Percentiles rank a stretch among this genome's conserved stretches.
Evolutionary conservation across 768 basidiomycete species (phyloP).

Genomic region (Xerocomus potaroensis): DNA sequence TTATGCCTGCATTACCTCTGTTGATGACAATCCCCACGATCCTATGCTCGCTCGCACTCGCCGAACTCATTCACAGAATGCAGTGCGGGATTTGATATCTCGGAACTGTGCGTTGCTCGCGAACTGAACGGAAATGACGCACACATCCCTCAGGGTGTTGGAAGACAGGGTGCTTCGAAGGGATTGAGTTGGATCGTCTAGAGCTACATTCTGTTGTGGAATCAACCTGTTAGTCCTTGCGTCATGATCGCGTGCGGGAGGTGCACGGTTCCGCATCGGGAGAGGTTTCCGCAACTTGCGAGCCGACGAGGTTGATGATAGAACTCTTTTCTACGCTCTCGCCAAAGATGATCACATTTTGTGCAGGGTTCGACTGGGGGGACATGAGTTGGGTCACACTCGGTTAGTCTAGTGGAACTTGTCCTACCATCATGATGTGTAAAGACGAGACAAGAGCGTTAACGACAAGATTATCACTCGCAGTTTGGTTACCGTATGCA

Average conservation of each 20-base stretch:
- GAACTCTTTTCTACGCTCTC: conserved; percentile 42
- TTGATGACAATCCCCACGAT: conserved; percentile 22
- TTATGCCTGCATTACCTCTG: conserved; percentile 33
- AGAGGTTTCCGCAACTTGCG: conserved; percentile 29
- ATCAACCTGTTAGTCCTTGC: too few relatives aligned
- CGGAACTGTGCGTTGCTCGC: conserved; percentile 13
- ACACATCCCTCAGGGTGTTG: neutral
- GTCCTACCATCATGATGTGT: conserved; percentile 23
- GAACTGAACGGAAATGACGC: conserved; percentile 1
- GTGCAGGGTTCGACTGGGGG: conserved; percentile 1
- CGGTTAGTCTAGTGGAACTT: neutral
- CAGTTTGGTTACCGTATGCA: too few relatives aligned
- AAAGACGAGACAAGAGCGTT: too few relatives aligned
- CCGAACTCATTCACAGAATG: conserved; percentile 21
- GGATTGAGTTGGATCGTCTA: conserved; percentile 13
- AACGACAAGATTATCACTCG: too few relatives aligned
- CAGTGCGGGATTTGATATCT: conserved; percentile 22
- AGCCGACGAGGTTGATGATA: conserved; percentile 36
- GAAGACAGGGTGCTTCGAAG: neutral
- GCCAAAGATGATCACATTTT: conserved; percentile 43
- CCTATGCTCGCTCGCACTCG: conserved; percentile 10
- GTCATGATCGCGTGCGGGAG: too few relatives aligned
- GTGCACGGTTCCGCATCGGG: conserved; percentile 26
- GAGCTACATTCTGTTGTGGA: conserved; percentile 12
- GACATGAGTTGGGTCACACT: neutral